Base-by-base conservation (phyloP, 163 green algal genomes). In the Prototheca cutis region DNA sequence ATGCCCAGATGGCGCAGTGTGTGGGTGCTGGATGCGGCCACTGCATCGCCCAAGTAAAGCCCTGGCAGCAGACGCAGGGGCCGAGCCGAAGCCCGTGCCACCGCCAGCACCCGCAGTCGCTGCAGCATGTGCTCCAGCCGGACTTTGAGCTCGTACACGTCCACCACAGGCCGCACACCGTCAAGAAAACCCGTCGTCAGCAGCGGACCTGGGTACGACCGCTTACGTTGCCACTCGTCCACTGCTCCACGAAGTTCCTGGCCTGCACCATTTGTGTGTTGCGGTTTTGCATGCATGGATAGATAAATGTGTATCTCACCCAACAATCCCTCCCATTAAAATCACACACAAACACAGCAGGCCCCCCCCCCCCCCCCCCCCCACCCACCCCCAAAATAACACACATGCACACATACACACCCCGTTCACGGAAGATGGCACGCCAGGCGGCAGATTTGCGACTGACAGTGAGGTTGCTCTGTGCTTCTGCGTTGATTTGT, bases 101-200 rank as follows among this genome's bases (percentile, higher is more conserved):
- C 76, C 66, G 85, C 67, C 33, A 94, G 65, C 31, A 84, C 75
- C 1, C 79, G 67, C 67, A 91, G 67, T 34, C 86, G 76, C 62
- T 80, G 75, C 66, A 94, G 74, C 81, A 91, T 89, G 74, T 94
- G 86, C 71, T 88, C 75, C 65, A 94, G 68, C 2, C 86, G 65
- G 2, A 93, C 74, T 68, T 83, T 62, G 4, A 93, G 79, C 67
- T 94, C 87, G 55, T 95, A 93, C 3, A 76, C 66, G 64, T 95
- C 85, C 39, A 93, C 87, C 4, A 93, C 79, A 30, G 87, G 84
- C 40, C 84, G 67, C 2, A 73, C 78, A 32, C 87, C 87, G 54
- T 92, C 81, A 48, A 95, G 68, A 61, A 94, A 94, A 40, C 83
- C 85, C 3, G 84, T 89, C 23, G 80, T 90, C 1, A 94, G 75